phyloP scores from a whole-genome alignment of 306 rosid genomes.

The Lathyrus oleraceus region DNA sequence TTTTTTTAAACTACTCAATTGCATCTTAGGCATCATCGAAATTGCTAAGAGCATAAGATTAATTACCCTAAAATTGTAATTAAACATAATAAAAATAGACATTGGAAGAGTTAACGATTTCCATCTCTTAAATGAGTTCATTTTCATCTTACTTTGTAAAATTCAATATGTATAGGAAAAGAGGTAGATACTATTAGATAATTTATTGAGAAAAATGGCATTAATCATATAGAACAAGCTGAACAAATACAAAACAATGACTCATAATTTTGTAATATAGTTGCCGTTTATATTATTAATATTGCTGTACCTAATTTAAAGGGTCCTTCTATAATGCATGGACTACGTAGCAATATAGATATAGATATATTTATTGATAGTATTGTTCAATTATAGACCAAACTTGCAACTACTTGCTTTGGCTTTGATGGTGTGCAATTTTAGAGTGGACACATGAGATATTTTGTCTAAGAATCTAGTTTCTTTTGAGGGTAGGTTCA shows the following conservation, averaged over 20 bases:
- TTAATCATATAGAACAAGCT: not conserved
- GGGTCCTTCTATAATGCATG: not conserved
- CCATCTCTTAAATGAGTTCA: too few relatives aligned
- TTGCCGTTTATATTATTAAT: not conserved
- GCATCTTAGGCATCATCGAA: slow-evolving; percentile 6
- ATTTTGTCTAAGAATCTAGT: not conserved
- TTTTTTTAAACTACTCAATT: not conserved
- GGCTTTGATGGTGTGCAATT: slow-evolving; percentile 1
- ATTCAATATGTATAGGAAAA: not conserved
- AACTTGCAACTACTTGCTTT: not conserved
- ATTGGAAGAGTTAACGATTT: too few relatives aligned
- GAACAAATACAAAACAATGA: slow-evolving; percentile 1
- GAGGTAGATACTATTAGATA: not conserved
- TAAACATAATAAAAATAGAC: too few relatives aligned
- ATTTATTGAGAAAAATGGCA: not conserved
- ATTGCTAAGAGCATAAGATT: not conserved
- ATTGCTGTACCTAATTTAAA: slow-evolving; percentile 5
- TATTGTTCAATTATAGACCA: not conserved
- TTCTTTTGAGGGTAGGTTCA: not conserved
- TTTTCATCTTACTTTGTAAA: too few relatives aligned
- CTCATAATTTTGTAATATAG: slow-evolving; percentile 2
- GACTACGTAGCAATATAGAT: not conserved
- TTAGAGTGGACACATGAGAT: not conserved
- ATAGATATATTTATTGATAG: not conserved
- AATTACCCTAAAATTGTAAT: too few relatives aligned